Percentiles rank a stretch among this genome's conserved stretches.
Conservation (phyloP, 164 flowering plant species). For the Brasenia schreberi region DNA sequence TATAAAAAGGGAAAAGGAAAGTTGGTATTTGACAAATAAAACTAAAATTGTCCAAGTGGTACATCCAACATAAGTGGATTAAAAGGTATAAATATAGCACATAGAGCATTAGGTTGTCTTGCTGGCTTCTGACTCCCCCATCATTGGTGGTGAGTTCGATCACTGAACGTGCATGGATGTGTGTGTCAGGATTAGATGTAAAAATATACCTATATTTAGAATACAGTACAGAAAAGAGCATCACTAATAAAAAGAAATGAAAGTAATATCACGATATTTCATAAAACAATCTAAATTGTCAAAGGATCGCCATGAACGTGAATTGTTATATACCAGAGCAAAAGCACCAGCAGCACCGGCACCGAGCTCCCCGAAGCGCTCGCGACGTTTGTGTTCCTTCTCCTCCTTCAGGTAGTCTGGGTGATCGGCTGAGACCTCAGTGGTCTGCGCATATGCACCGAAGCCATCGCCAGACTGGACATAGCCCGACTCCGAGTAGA, state of each 20-base stretch:
- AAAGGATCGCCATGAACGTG: neutral
- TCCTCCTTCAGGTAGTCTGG: slow-evolving; percentile 29
- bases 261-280: too few relatives aligned
- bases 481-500: slow-evolving; percentile 9
- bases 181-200: neutral
- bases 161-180: neutral
- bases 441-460: neutral
- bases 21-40: too few relatives aligned
- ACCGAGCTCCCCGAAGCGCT: slow-evolving; percentile 45
- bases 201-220: too few relatives aligned
- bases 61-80: too few relatives aligned
- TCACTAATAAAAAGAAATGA: too few relatives aligned
- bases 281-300: neutral
- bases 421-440: neutral
- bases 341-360: slow-evolving; percentile 47
- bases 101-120: too few relatives aligned
- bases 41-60: too few relatives aligned
- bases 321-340: slow-evolving; percentile 15
- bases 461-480: slow-evolving; percentile 1
- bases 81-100: too few relatives aligned
- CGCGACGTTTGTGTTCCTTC: slow-evolving; percentile 62
- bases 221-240: neutral
- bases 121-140: too few relatives aligned
- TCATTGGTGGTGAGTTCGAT: too few relatives aligned
- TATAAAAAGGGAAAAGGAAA: too few relatives aligned